These are phyloP conservation scores for Hirschfeldia incana DNA, from an alignment of 345 rosid genomes.

Conservation along the genomic window DNA sequence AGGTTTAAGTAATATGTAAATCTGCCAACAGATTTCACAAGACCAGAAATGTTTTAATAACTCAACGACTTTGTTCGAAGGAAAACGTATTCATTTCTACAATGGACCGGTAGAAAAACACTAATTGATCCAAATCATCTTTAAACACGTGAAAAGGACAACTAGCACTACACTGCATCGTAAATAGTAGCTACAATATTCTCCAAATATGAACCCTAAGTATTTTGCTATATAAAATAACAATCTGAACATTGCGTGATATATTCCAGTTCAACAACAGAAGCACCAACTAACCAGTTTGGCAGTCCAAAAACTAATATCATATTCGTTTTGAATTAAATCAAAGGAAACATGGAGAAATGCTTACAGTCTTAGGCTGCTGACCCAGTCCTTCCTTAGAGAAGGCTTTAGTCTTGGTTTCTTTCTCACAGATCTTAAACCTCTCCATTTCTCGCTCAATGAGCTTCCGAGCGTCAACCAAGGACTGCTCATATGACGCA, in stretches of 20 bases:
- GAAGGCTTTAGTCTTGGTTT: constrained; percentile 98
- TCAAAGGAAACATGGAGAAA: constrained; percentile 2
- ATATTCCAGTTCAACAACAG: constrained; percentile 7
- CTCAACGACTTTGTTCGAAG: neutral
- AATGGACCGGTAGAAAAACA: neutral
- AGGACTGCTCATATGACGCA: constrained; percentile 94
- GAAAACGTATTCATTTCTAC: constrained; percentile 4
- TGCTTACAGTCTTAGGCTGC: constrained; percentile 96
- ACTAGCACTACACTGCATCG: constrained; percentile 7
- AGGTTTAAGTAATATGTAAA: constrained; percentile 1
- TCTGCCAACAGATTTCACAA: constrained; percentile 16
- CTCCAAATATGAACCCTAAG: neutral
- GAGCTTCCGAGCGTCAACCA: constrained; percentile 91
- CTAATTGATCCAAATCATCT: neutral
- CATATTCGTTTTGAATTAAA: neutral
- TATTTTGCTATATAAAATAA: constrained; percentile 7
- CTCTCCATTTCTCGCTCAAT: constrained; percentile 99
- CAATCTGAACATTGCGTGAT: constrained; percentile 1
- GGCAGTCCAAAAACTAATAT: constrained; percentile 17
- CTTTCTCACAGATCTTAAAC: constrained; percentile 97
- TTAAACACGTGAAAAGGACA: neutral
- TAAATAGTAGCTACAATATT: neutral
- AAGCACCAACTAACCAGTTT: neutral
- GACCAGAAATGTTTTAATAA: constrained; percentile 3
- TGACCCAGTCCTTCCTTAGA: constrained; percentile 99